These are phyloP conservation scores for Abrus pulchellus DNA, from an alignment of 306 rosid species.

Conservation along the genomic window DNA sequence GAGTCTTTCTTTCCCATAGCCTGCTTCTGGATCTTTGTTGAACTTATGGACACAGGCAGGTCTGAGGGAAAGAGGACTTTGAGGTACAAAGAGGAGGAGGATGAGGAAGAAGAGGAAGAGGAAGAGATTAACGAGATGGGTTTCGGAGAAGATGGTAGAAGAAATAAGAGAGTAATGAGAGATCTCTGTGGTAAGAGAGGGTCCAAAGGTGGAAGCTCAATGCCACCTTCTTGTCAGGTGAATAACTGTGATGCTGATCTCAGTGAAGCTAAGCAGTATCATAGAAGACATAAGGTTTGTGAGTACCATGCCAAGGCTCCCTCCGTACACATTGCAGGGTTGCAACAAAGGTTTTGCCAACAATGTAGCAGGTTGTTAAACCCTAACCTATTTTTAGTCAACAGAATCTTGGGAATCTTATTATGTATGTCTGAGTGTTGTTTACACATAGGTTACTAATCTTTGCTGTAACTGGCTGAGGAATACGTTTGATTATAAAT, in stretches of 20 bases:
- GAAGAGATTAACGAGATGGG: constrained; percentile 51
- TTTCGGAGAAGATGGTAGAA: constrained; percentile 61
- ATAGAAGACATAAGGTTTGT: constrained; percentile 89
- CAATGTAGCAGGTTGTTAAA: constrained; percentile 95
- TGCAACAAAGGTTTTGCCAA: constrained; percentile 87
- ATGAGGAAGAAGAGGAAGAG: constrained; percentile 44
- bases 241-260: constrained; percentile 78
- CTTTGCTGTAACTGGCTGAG: constrained; percentile 21
- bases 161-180: constrained; percentile 53
- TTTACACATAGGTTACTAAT: constrained; percentile 9
- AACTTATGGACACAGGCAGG: constrained; percentile 68
- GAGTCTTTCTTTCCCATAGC: constrained; percentile 14
- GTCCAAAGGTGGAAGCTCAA: constrained; percentile 61
- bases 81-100: constrained; percentile 52
- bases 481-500: constrained; percentile 17
- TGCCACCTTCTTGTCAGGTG: constrained; percentile 69
- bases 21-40: constrained; percentile 45
- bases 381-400: constrained; percentile 59
- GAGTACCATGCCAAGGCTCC: constrained; percentile 76
- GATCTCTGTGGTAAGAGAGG: constrained; percentile 52
- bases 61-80: constrained; percentile 71
- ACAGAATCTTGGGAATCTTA: neutral
- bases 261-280: constrained; percentile 67
- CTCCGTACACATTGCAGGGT: constrained; percentile 61
- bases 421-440: neutral